Evolutionary conservation across 768 basidiomycete species (phyloP), one percentile per base, ranked within the genome.

Genomic region (Pisolithus microcarpus): DNA sequence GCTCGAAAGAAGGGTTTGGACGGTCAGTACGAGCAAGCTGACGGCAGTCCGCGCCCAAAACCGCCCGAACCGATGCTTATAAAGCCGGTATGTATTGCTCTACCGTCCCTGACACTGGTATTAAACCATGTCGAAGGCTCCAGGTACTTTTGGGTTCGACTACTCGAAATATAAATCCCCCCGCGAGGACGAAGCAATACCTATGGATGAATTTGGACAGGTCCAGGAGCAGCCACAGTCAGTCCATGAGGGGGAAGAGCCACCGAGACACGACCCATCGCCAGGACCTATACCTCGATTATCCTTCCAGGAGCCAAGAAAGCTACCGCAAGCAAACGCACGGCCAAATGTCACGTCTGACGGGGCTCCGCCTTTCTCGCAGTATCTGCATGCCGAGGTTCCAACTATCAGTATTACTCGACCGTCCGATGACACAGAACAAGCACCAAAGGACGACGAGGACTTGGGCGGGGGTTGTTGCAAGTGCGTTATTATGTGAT

Each of bases 401-500:
- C 70, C 75, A 30, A 60, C 52, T 11, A 64, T 66, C 49, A 62
- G 61, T 31, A 59, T 69, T 38, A 64, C 68, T 28, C 56, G 64
- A 38, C 60, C 63, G 38, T 65, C 68, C 46, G 43, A 55, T 10
- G 68, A 70, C 2, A 55, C 45, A 36, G 64, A 58, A 42, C 56
- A 58, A 42, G 71, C 48, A 49, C 57, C 58, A 46, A 65, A 59
- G 39, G 56, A 61, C 37, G 69, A 70, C 10, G 78, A 81, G 31
- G 79, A 83, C 7, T 76, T 75, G 13, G 64, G 60, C 2, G 77
- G 73, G 28, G 82, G 84, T 37, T 90, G 88, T 63, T 91, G 88
- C 75, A 86, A 84, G 69, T 91, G 88, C 69, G 70, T 87, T 58
- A 76, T 91, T 65, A 91, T 91, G 88, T 91, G 80, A 88, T 67